These are phyloP conservation scores for Aspergillus glaucus DNA, from an alignment of 2,329 filamentous ascomycete genomes.

Conservation along the genomic window DNA sequence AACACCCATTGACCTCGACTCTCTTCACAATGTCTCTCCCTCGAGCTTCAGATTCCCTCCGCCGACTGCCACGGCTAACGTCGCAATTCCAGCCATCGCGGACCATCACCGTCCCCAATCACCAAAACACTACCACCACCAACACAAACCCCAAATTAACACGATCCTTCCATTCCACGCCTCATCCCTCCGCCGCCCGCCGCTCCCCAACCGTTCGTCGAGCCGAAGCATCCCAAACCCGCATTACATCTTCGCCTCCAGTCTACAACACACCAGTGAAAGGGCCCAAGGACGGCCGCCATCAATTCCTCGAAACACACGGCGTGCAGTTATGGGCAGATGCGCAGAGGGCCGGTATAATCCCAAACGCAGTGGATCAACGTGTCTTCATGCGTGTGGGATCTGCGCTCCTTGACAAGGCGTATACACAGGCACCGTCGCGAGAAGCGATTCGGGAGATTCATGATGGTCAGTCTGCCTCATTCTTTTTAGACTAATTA, in stretches of 20 bases:
- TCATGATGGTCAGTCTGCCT: slow-evolving; percentile 11
- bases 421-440: not conserved
- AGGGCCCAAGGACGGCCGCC: not conserved
- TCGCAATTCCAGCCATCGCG: not conserved
- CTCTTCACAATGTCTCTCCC: slow-evolving; percentile 11
- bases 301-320: not conserved
- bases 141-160: not conserved
- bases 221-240: not conserved
- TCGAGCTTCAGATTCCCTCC: slow-evolving; percentile 9
- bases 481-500: not conserved
- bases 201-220: slow-evolving; percentile 7
- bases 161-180: slow-evolving; percentile 8
- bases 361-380: not conserved
- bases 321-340: not conserved
- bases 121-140: not conserved
- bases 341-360: not conserved
- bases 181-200: slow-evolving; percentile 2
- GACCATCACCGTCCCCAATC: not conserved
- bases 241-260: not conserved
- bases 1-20: not conserved
- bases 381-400: not conserved
- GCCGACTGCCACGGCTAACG: slow-evolving; percentile 9
- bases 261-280: not conserved
- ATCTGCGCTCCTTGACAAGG: not conserved
- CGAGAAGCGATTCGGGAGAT: slow-evolving; percentile 8